Evolutionary conservation across 2,329 filamentous ascomycete species (phyloP).

Genomic region (Paraconiothyrium sp.): DNA sequence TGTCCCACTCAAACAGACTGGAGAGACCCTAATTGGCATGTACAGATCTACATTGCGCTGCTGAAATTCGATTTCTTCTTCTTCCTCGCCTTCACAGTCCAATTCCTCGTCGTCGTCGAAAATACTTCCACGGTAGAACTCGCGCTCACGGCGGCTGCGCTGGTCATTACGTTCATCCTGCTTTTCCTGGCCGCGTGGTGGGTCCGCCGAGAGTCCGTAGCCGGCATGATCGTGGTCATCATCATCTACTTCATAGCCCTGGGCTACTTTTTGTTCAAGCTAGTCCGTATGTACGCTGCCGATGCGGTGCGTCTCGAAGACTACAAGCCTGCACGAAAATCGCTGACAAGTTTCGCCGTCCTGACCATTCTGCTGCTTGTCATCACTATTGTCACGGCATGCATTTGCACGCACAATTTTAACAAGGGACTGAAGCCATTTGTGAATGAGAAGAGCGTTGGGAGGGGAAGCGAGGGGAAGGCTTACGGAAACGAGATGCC

Average conservation of each 20-base stretch:
- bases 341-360: constrained; percentile 91
- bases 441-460: constrained; percentile 68
- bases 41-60: constrained; percentile 93
- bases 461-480: constrained; percentile 59
- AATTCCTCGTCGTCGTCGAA: constrained; percentile 92
- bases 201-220: constrained; percentile 81
- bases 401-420: constrained; percentile 91
- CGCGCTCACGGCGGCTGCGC: constrained; percentile 84
- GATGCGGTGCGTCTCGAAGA: constrained; percentile 58
- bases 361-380: constrained; percentile 91
- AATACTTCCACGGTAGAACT: constrained; percentile 76
- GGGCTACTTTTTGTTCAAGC: constrained; percentile 97
- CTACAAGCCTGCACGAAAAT: constrained; percentile 83
- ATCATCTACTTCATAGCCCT: constrained; percentile 87
- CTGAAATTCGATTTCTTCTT: constrained; percentile 99
- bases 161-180: constrained; percentile 90
- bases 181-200: constrained; percentile 85
- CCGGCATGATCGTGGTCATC: constrained; percentile 81
- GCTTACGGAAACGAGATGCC: constrained; percentile 59
- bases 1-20: neutral
- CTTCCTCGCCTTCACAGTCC: constrained; percentile 97
- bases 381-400: constrained; percentile 85
- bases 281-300: constrained; percentile 87
- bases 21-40: constrained; percentile 31
- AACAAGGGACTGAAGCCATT: constrained; percentile 88